A percentile compares a stretch with the other conserved stretches of the same genome.
These are phyloP conservation scores for Entomortierella beljakovae DNA, from an alignment of 192 early-diverging fungal species.

Conservation along the genomic window DNA sequence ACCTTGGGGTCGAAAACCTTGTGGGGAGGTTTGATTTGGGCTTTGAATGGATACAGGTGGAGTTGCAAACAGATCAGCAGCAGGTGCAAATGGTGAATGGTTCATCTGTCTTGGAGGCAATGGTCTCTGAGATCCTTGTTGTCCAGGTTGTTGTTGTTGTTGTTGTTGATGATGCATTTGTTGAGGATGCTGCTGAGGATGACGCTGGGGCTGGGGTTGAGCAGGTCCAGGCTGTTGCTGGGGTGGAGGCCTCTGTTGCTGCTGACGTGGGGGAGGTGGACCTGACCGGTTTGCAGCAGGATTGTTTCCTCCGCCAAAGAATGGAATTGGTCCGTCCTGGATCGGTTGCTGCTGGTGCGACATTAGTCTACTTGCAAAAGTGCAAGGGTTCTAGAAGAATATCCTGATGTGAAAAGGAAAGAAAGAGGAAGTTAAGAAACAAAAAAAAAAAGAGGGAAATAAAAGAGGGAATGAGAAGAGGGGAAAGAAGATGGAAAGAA, in stretches of 20 bases:
- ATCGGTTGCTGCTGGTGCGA: constrained; percentile 37
- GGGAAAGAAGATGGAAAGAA: not conserved
- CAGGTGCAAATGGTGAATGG: constrained; percentile 32
- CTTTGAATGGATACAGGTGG: constrained; percentile 1
- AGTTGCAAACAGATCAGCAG: constrained; percentile 46
- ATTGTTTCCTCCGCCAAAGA: constrained; percentile 35
- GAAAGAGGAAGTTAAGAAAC: not conserved
- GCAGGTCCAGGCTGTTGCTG: constrained; percentile 11
- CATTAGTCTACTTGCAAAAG: not conserved
- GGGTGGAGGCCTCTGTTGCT: constrained; percentile 4
- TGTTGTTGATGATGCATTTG: constrained; percentile 16
- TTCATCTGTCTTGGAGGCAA: constrained; percentile 32
- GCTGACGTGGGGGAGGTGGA: constrained; percentile 13
- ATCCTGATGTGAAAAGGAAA: not conserved
- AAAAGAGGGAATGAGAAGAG: not conserved
- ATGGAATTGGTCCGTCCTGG: constrained; percentile 45
- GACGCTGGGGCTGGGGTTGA: constrained; percentile 42
- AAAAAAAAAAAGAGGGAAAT: not conserved
- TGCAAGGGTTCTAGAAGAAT: not conserved
- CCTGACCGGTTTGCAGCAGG: constrained; percentile 14
- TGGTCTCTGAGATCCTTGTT: constrained; percentile 1
- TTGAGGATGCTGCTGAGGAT: constrained; percentile 50
- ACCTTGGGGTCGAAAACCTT: constrained; percentile 14
- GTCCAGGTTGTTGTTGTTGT: constrained; percentile 7
- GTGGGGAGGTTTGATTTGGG: not conserved